Evolutionary conservation across 345 rosid genomes (phyloP), one percentile per base, ranked within the genome.

Genomic region (Eutrema heterophyllum): DNA sequence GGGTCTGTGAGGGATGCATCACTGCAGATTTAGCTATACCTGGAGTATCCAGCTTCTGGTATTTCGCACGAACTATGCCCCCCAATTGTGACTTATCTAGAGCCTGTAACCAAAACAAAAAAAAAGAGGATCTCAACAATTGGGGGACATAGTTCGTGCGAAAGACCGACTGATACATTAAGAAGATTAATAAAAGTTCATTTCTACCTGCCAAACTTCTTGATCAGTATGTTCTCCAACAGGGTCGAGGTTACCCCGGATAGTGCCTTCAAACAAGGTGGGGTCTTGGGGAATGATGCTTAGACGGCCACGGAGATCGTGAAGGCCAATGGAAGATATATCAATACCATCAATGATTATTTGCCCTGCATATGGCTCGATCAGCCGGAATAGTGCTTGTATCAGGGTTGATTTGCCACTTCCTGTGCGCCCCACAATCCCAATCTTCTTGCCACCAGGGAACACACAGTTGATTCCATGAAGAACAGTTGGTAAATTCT

Each of bases 391-490:
- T 43, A 91, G 78, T 71, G 95, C 92, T 76, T 91, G 97, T 75
- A 88, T 88, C 81, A 91, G 52, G 3, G 97, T 91, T 29, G 97
- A 91, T 84, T 91, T 91, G 30, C 97, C 97, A 29, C 97, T 91
- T 41, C 15, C 46, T 5, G 46, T 41, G 46, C 46, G 46, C 6
- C 46, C 46, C 46, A 41, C 46, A 67, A 91, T 91, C 54, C 97
- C 97, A 61, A 88, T 88, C 77, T 87, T 91, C 69, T 79, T 87
- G 58, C 95, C 95, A 32, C 97, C 97, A 14, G 97, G 95, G 83
- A 91, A 91, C 38, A 71, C 65, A 79, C 95, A 88, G 64, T 73
- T 78, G 62, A 91, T 71, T 51, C 92, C 92, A 75, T 83, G 95
- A 70, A 88, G 92, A 64, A 91, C 97, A 75, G 80, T 45, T 10